Evolutionary conservation across 176 grass and related monocot species (phyloP), one percentile per base, ranked within the genome.

Genomic region (Tillandsia leiboldiana): DNA sequence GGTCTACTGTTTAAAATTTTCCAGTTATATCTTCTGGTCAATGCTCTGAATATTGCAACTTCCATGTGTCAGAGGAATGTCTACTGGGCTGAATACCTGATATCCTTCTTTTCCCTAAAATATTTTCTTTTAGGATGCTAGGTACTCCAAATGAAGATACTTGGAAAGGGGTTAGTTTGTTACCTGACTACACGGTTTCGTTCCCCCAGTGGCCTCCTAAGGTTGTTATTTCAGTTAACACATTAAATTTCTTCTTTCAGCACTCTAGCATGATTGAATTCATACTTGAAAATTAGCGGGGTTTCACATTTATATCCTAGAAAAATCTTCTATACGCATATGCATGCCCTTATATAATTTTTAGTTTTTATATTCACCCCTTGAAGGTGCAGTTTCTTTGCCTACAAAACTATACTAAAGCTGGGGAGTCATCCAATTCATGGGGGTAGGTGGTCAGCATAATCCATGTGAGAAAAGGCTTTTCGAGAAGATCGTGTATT

Each of bases 1-100:
- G 91, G 91, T 51, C 85, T 91, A 73, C 52, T 96, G 51, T 96
- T 96, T 79, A 96, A 84, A 71, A 96, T 96, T 78, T 96, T 96
- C 85, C 91, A 88, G 91, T 96, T 78, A 50, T 42, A 63, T 50
- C 54, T 11, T 47, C 2, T 13, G 26, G 42, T 29, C 72, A 51
- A 12, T 72, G 65, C 33, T 53, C 33, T 27, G 47, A n/a, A 47
- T 62, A 65, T 75, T 48, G 29, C 47, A 23, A 22, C 57, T 67
- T 83, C 58, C 6, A 8, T 8, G 22, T 15, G 15, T 15, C 56
- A 18, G 33, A 42, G 33, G 33, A 42, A 42, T 42, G 5, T 61
- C n/a, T 61, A 61, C 56, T 22, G 15, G 56, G 17, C 15, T 61
- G 22, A 61, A 9, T 18, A 23, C 22, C 33, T 42, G 7, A 42